Conservation (phyloP, 2,329 filamentous ascomycete genomes). For the Orbilia oligospora region DNA sequence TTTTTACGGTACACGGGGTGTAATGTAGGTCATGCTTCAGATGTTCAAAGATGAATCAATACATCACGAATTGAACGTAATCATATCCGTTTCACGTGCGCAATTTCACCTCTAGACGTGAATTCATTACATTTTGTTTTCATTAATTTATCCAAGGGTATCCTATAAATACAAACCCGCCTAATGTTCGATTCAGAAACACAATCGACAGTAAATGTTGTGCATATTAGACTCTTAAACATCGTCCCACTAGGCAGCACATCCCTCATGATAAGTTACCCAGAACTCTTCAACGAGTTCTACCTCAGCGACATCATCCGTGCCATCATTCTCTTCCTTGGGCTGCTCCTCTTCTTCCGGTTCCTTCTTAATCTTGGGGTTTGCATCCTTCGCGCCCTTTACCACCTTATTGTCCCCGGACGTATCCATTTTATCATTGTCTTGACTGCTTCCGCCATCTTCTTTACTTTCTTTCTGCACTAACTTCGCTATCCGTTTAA, state of each 20-base stretch:
- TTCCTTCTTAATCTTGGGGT: constrained; percentile 3
- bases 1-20: constrained; percentile 55
- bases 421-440: constrained; percentile 41
- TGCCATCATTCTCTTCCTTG: constrained; percentile 19
- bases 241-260: constrained; percentile 8
- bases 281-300: constrained; percentile 55
- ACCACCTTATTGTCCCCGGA: constrained; percentile 10
- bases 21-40: constrained; percentile 61
- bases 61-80: constrained; percentile 60
- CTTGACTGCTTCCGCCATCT: constrained; percentile 15
- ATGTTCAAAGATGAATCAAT: constrained; percentile 60
- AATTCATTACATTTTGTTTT: constrained; percentile 12
- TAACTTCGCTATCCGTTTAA: constrained; percentile 43
- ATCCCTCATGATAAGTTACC: constrained; percentile 54
- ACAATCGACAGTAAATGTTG: neutral
- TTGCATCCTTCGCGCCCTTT: constrained; percentile 17
- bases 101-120: neutral
- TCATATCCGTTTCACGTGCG: constrained; percentile 29
- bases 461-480: constrained; percentile 48
- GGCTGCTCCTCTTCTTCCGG: constrained; percentile 3
- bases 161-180: constrained; percentile 40
- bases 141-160: constrained; percentile 26
- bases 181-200: neutral
- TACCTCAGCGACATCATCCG: constrained; percentile 31
- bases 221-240: neutral